Conservation (phyloP, 192 early-diverging fungal species). For the Rhizoclosmatium sp. region DNA sequence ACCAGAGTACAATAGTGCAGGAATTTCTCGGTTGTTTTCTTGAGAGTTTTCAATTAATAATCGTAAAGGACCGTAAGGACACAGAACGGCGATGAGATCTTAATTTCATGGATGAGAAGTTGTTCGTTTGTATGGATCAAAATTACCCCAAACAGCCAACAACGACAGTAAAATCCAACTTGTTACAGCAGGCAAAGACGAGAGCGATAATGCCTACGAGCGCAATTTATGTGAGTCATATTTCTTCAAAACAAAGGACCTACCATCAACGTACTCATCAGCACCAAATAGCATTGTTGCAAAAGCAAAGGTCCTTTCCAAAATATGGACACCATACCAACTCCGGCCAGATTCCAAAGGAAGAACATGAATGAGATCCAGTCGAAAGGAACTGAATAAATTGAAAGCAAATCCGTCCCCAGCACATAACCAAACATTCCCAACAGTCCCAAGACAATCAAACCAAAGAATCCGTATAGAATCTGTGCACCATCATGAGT, state of each 20-base stretch:
- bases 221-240: constrained; percentile 1
- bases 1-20: constrained; percentile 75
- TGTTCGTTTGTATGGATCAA: background rate
- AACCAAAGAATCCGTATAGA: constrained; percentile 75
- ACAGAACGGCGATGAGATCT: constrained; percentile 88
- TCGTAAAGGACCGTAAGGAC: constrained; percentile 85
- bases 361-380: constrained; percentile 76
- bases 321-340: constrained; percentile 78
- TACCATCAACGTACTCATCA: constrained; percentile 84
- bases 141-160: constrained; percentile 81
- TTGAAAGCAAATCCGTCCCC: constrained; percentile 41
- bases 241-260: constrained; percentile 10
- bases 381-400: constrained; percentile 68
- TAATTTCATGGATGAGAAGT: background rate
- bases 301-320: constrained; percentile 82
- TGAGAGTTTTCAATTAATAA: constrained; percentile 80
- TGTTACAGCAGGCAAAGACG: constrained; percentile 71
- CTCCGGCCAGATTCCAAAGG: constrained; percentile 80
- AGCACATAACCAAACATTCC: constrained; percentile 80
- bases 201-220: constrained; percentile 75
- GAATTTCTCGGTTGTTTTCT: constrained; percentile 76
- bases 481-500: constrained; percentile 44
- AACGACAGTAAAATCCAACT: constrained; percentile 84
- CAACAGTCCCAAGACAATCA: constrained; percentile 74
- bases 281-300: constrained; percentile 79